A percentile compares a stretch with the other conserved stretches of the same genome.
Conservation (phyloP, 2,329 filamentous ascomycete genomes). For the Grosmannia serpens region DNA sequence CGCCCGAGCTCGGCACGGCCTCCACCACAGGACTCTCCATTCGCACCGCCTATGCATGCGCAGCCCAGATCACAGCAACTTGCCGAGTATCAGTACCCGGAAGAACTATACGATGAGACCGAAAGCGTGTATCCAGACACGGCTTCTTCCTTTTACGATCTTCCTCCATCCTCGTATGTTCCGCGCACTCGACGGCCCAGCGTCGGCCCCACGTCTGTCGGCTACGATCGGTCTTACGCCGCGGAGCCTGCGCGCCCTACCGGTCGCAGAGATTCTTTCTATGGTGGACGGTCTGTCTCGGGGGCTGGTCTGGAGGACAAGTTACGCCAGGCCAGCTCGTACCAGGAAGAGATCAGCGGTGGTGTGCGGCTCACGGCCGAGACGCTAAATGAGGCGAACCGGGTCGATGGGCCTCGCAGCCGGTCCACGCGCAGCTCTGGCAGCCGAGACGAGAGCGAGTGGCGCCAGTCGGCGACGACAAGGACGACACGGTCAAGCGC, state of each 20-base stretch:
- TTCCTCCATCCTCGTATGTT: slow-evolving; percentile 6
- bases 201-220: slow-evolving; percentile 16
- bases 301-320: slow-evolving; percentile 28
- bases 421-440: slow-evolving; percentile 46
- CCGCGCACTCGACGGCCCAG: slow-evolving; percentile 20
- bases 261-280: slow-evolving; percentile 28
- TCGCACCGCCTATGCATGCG: slow-evolving; percentile 16
- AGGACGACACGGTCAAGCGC: slow-evolving; percentile 45
- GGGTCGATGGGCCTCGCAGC: slow-evolving; percentile 37
- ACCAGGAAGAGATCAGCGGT: slow-evolving; percentile 42
- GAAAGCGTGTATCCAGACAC: slow-evolving; percentile 23
- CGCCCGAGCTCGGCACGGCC: slow-evolving; percentile 34
- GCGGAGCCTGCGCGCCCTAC: slow-evolving; percentile 20
- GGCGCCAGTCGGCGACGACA: slow-evolving; percentile 48
- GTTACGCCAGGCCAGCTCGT: slow-evolving; percentile 30
- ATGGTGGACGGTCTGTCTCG: slow-evolving; percentile 22
- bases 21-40: slow-evolving; percentile 14
- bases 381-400: slow-evolving; percentile 37
- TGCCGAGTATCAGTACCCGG: slow-evolving; percentile 19
- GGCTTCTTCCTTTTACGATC: slow-evolving; percentile 17
- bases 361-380: slow-evolving; percentile 42
- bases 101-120: slow-evolving; percentile 25
- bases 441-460: slow-evolving; percentile 54
- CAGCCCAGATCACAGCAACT: slow-evolving; percentile 1
- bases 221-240: slow-evolving; percentile 28